Evolutionary conservation across 2,329 filamentous ascomycete species (phyloP).

Genomic region (Verticillium tricorpus): DNA sequence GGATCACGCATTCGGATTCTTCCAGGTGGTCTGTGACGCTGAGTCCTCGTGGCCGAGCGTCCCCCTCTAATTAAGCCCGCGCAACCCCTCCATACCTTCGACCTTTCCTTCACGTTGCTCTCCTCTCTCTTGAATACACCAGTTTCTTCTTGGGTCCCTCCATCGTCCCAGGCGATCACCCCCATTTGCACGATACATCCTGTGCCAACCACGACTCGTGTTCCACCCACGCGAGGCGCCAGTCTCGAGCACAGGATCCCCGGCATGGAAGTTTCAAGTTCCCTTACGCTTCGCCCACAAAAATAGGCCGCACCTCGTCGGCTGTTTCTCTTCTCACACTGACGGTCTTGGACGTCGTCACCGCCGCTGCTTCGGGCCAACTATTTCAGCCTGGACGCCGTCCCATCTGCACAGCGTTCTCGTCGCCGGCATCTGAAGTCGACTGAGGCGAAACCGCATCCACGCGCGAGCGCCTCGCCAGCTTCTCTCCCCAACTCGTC

Average conservation of each 20-base stretch:
- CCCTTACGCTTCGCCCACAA: constrained; percentile 23
- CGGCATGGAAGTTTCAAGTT: constrained; percentile 35
- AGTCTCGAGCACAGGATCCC: constrained; percentile 14
- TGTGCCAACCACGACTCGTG: background rate
- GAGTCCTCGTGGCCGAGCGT: background rate
- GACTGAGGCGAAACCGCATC: background rate
- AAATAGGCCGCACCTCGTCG: background rate
- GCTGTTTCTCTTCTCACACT: background rate
- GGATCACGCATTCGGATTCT: background rate
- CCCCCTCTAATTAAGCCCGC: background rate
- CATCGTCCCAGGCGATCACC: background rate
- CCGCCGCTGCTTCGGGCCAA: background rate
- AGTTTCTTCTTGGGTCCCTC: background rate
- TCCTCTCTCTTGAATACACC: background rate
- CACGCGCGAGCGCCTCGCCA: background rate
- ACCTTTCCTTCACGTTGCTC: background rate
- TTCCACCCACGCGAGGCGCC: background rate
- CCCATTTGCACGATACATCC: background rate
- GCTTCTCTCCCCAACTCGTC: constrained; percentile 6
- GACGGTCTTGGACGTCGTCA: background rate
- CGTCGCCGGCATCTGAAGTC: background rate
- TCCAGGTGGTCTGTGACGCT: background rate
- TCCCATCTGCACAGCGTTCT: background rate
- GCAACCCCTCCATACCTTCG: background rate
- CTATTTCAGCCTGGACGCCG: background rate